These are phyloP conservation scores for Candida sakaeoensis DNA, from an alignment of 805 yeast species.

Conservation along the genomic window DNA sequence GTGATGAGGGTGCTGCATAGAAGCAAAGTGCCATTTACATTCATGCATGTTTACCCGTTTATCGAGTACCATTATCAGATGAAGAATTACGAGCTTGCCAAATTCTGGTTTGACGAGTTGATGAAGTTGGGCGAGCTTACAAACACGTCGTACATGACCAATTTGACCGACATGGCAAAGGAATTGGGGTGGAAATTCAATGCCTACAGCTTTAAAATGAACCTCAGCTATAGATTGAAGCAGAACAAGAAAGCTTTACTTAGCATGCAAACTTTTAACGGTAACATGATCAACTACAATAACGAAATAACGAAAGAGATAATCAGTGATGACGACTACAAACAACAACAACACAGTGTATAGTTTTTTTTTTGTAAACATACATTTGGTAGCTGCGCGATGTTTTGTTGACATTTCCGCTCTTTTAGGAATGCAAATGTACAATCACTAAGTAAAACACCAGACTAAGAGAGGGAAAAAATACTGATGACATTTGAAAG, in stretches of 20 bases:
- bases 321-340: constrained; percentile 10
- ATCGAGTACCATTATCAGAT: constrained; percentile 32
- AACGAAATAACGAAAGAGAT: constrained; percentile 21
- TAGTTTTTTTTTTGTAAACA: neutral
- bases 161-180: constrained; percentile 30
- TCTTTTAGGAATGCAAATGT: neutral
- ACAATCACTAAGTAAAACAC: neutral
- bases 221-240: constrained; percentile 20
- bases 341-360: no score
- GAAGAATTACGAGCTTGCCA: constrained; percentile 27
- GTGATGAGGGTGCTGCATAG: constrained; percentile 24
- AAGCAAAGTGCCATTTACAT: constrained; percentile 29
- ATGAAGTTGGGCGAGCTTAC: constrained; percentile 29
- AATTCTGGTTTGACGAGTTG: constrained; percentile 35
- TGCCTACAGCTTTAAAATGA: constrained; percentile 29
- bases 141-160: constrained; percentile 23
- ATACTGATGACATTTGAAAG: neutral
- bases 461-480: neutral
- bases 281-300: constrained; percentile 8
- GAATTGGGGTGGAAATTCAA: constrained; percentile 33
- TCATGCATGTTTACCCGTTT: constrained; percentile 38
- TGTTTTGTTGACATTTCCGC: neutral
- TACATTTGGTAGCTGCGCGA: constrained; percentile 1
- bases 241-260: constrained; percentile 16
- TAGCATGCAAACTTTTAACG: neutral